A percentile compares a stretch with the other conserved stretches of the same genome.
phyloP scores from a whole-genome alignment of 331 rosid genomes.

The Quercus phellos region DNA sequence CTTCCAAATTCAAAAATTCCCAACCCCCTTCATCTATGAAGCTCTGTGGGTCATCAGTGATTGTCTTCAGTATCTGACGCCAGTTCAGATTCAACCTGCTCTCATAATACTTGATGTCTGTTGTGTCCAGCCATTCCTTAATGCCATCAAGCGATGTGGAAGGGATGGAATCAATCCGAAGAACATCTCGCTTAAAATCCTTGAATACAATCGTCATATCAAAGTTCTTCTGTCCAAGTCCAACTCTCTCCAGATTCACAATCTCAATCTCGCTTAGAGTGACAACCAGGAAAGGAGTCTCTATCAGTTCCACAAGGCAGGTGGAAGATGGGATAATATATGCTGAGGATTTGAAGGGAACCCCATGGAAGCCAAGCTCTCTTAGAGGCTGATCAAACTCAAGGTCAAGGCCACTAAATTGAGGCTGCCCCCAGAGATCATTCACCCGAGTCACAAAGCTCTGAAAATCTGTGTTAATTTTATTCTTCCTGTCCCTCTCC shows the following conservation, averaged over 20 bases:
- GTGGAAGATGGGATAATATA: slow-evolving; percentile 78
- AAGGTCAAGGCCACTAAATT: slow-evolving; percentile 58
- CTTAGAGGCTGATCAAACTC: slow-evolving; percentile 87
- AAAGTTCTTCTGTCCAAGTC: slow-evolving; percentile 85
- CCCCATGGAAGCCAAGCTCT: slow-evolving; percentile 89
- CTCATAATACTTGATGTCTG: slow-evolving; percentile 74
- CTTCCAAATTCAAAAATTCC: slow-evolving; percentile 76
- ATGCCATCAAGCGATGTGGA: slow-evolving; percentile 77
- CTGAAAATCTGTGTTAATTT: slow-evolving; percentile 67
- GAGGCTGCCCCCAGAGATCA: slow-evolving; percentile 79
- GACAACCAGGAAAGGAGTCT: slow-evolving; percentile 75
- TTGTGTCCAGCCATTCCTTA: slow-evolving; percentile 81
- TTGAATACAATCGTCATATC: slow-evolving; percentile 75
- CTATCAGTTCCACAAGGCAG: slow-evolving; percentile 79
- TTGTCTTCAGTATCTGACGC: slow-evolving; percentile 81
- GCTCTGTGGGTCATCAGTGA: slow-evolving; percentile 71
- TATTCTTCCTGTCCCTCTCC: slow-evolving; percentile 70
- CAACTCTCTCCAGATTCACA: slow-evolving; percentile 83
- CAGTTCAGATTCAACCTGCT: slow-evolving; percentile 83
- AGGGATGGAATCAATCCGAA: slow-evolving; percentile 76
- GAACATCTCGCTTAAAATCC: slow-evolving; percentile 79
- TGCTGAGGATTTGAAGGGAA: slow-evolving; percentile 75
- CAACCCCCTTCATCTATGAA: slow-evolving; percentile 85
- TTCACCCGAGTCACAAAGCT: slow-evolving; percentile 66
- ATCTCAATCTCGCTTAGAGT: slow-evolving; percentile 75